Conservation (phyloP, 2,329 filamentous ascomycete species). For the Fusarium camptoceras region DNA sequence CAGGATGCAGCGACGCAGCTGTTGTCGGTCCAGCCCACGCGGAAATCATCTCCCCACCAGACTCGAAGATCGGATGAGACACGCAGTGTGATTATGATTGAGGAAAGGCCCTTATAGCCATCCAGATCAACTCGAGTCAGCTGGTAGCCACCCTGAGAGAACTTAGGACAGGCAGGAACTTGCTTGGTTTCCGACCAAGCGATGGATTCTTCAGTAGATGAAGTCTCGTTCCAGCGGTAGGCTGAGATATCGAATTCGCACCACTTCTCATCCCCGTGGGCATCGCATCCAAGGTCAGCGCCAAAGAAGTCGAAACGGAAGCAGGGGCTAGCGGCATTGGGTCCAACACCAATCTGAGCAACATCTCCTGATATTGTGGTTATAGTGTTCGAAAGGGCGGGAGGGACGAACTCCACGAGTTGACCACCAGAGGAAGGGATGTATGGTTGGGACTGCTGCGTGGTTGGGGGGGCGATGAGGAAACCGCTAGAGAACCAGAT, state of each 20-base stretch:
- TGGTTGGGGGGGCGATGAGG: conserved; percentile 52
- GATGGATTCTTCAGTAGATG: conserved; percentile 52
- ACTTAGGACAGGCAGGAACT: conserved; percentile 53
- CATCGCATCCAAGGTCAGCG: conserved; percentile 55
- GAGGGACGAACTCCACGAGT: conserved; percentile 56
- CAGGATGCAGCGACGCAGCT: conserved; percentile 54
- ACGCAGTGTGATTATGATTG: conserved; percentile 53
- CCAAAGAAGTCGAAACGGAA: conserved; percentile 56
- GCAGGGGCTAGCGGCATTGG: conserved; percentile 52
- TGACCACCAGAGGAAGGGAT: conserved; percentile 55
- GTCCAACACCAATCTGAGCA: conserved; percentile 56
- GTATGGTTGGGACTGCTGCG: conserved; percentile 50
- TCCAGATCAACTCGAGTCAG: conserved; percentile 53
- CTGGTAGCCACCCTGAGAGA: conserved; percentile 50
- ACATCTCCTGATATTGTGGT: conserved; percentile 48
- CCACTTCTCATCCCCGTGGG: conserved; percentile 51
- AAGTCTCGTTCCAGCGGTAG: conserved; percentile 52
- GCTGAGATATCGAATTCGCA: conserved; percentile 58
- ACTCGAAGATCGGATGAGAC: conserved; percentile 54
- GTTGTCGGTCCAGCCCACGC: conserved; percentile 57
- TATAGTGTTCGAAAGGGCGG: conserved; percentile 48
- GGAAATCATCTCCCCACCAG: conserved; percentile 58
- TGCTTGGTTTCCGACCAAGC: conserved; percentile 56
- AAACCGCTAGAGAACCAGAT: conserved; percentile 59
- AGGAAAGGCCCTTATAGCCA: conserved; percentile 55